Conservation (phyloP, 768 basidiomycete genomes). For the Postia placenta region DNA sequence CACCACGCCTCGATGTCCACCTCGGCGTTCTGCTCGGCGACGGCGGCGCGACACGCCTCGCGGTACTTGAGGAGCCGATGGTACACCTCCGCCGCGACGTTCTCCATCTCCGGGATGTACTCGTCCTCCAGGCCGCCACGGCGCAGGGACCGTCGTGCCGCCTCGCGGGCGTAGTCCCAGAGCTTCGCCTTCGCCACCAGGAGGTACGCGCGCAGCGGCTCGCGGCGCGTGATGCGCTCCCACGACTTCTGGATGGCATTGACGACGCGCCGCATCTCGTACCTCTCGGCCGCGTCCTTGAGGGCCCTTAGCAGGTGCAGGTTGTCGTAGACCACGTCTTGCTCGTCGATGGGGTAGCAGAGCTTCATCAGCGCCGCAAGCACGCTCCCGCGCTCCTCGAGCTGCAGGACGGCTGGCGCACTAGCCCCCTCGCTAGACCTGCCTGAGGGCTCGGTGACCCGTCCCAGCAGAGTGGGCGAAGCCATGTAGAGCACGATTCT, state of each 20-base stretch:
- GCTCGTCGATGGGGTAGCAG: conserved; percentile 8
- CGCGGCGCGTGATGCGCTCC: not conserved
- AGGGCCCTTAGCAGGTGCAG: not conserved
- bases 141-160: not conserved
- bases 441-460: not conserved
- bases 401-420: not conserved
- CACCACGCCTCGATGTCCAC: not conserved
- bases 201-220: conserved; percentile 1
- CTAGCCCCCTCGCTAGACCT: not conserved
- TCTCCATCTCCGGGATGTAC: conserved; percentile 8
- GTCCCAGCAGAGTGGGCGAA: conserved; percentile 26
- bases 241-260: not conserved
- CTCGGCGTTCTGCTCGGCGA: not conserved
- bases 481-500: conserved; percentile 27
- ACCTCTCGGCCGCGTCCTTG: not conserved
- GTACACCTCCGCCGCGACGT: conserved; percentile 2
- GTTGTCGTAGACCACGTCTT: not conserved
- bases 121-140: not conserved
- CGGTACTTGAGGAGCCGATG: conserved; percentile 6
- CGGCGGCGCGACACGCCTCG: not conserved
- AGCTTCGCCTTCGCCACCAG: not conserved
- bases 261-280: not conserved
- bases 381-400: conserved; percentile 3
- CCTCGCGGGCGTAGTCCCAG: not conserved
- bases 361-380: conserved; percentile 5